A percentile compares a stretch with the other conserved stretches of the same genome.
These are phyloP conservation scores for Ulota crispa DNA, from an alignment of 225 moss, liverwort and hornwort genomes.

Conservation along the genomic window DNA sequence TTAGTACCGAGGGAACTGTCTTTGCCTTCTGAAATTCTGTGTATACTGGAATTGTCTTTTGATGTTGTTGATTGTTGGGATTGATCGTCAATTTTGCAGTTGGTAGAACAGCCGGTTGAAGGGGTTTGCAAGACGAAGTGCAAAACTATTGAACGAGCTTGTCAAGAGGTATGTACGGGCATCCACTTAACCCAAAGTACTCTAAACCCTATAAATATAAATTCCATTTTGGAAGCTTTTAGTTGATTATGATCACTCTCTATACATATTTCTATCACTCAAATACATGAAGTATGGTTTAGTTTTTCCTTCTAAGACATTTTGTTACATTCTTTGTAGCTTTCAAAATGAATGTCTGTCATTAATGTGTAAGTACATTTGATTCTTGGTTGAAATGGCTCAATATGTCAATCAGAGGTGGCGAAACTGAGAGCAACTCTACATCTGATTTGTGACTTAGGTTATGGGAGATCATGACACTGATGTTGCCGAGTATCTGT, in stretches of 20 bases:
- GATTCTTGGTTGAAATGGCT: neutral
- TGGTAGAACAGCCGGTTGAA: constrained; percentile 82
- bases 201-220: neutral
- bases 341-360: neutral
- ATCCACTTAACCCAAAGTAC: neutral
- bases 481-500: constrained; percentile 92
- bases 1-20: neutral
- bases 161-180: constrained; percentile 66
- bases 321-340: neutral
- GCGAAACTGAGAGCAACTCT: neutral
- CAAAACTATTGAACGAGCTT: constrained; percentile 93
- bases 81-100: constrained; percentile 40
- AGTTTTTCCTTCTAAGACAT: neutral
- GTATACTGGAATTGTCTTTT: neutral
- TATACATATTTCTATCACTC: neutral
- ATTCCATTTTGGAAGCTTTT: neutral
- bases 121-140: constrained; percentile 90
- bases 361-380: neutral
- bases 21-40: neutral
- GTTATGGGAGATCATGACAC: constrained; percentile 98
- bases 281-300: neutral
- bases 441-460: constrained; percentile 42
- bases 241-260: neutral
- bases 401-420: neutral
- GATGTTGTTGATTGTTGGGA: constrained; percentile 15